A percentile compares a stretch with the other conserved stretches of the same genome.
phyloP scores from a whole-genome alignment of 2,329 filamentous ascomycete species.

The Fusarium sambucinum region DNA sequence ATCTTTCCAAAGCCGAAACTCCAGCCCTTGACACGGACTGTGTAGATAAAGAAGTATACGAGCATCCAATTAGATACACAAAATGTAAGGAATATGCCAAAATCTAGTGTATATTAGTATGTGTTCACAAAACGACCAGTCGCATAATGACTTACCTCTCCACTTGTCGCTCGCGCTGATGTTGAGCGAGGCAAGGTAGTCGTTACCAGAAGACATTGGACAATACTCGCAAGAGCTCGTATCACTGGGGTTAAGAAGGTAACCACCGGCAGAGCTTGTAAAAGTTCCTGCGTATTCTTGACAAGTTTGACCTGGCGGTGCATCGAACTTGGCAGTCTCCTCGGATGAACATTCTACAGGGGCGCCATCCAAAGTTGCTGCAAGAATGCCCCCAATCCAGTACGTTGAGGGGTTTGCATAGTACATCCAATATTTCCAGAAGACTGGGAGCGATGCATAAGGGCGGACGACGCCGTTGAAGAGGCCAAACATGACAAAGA shows the following conservation, averaged over 20 bases:
- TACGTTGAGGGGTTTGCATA: slow-evolving; percentile 42
- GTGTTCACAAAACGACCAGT: background rate
- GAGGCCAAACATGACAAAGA: slow-evolving; percentile 80
- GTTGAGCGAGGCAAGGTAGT: slow-evolving; percentile 73
- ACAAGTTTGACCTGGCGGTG: slow-evolving; percentile 75
- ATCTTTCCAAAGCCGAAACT: slow-evolving; percentile 71
- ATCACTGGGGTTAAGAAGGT: slow-evolving; percentile 71
- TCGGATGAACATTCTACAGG: slow-evolving; percentile 58
- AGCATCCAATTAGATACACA: slow-evolving; percentile 76
- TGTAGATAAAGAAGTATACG: slow-evolving; percentile 83
- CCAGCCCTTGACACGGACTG: slow-evolving; percentile 77
- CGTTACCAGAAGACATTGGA: slow-evolving; percentile 65
- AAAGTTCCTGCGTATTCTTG: slow-evolving; percentile 72
- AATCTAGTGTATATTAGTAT: slow-evolving; percentile 53
- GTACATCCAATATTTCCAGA: slow-evolving; percentile 63
- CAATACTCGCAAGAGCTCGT: slow-evolving; percentile 76
- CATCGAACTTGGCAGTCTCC: slow-evolving; percentile 62
- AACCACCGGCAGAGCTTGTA: slow-evolving; percentile 61
- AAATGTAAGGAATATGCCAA: slow-evolving; percentile 80
- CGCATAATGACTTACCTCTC: slow-evolving; percentile 50
- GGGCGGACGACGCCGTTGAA: slow-evolving; percentile 84
- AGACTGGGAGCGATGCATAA: slow-evolving; percentile 72
- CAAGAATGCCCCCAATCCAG: slow-evolving; percentile 41
- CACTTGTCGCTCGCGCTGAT: slow-evolving; percentile 71
- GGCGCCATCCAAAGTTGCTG: slow-evolving; percentile 35